A percentile compares a stretch with the other conserved stretches of the same genome.
Evolutionary conservation across 2,329 filamentous ascomycete species (phyloP).

Genomic region (Pseudonectria buxi): DNA sequence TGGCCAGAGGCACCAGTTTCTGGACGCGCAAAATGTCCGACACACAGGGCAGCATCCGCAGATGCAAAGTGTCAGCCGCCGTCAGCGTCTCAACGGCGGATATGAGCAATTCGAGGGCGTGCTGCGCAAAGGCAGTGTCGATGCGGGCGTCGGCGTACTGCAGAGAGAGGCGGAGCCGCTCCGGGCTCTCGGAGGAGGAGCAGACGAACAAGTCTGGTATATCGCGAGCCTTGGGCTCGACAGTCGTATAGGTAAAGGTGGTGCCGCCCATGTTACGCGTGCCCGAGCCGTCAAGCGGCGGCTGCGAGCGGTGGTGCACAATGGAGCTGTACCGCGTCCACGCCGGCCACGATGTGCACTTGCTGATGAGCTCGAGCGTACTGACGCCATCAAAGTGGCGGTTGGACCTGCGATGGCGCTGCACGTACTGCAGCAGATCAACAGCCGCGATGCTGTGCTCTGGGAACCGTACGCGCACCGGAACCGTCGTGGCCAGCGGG

Average conservation of each 20-base stretch:
- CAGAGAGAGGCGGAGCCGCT: slow-evolving; percentile 33
- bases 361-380: slow-evolving; percentile 43
- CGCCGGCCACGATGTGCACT: slow-evolving; percentile 47
- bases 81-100: background rate
- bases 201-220: slow-evolving; percentile 40
- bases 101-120: background rate
- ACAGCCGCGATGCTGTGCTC: slow-evolving; percentile 38
- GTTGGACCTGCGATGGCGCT: slow-evolving; percentile 41
- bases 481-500: slow-evolving; percentile 40
- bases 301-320: slow-evolving; percentile 40
- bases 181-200: slow-evolving; percentile 31
- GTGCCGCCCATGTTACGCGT: slow-evolving; percentile 40
- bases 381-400: slow-evolving; percentile 46
- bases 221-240: slow-evolving; percentile 35
- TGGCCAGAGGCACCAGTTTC: no score
- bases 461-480: slow-evolving; percentile 42
- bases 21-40: no score
- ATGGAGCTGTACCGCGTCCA: slow-evolving; percentile 50
- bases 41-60: no score
- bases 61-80: no score
- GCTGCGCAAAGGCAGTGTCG: slow-evolving; percentile 1
- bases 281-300: slow-evolving; percentile 28
- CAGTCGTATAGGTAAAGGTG: slow-evolving; percentile 36
- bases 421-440: slow-evolving; percentile 42
- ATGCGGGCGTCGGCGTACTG: slow-evolving; percentile 14